These are phyloP conservation scores for Ilyonectria robusta DNA, from an alignment of 2,329 filamentous ascomycete genomes.

Conservation along the genomic window DNA sequence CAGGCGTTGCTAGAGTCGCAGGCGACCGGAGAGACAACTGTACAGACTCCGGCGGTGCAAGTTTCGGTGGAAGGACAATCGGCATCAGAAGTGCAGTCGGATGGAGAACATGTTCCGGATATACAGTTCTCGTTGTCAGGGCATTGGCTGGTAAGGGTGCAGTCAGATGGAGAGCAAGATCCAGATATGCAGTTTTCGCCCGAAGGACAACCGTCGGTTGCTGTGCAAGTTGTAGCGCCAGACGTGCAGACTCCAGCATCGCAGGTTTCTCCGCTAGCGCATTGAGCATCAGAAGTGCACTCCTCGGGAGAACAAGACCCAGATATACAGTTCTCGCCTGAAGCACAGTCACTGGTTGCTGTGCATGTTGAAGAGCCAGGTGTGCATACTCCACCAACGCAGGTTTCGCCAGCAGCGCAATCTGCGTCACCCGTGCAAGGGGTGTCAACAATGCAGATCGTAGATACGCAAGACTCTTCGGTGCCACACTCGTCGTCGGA, in stretches of 20 bases:
- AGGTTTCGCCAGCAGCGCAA: not conserved
- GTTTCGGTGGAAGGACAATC: constrained; percentile 2
- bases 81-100: not conserved
- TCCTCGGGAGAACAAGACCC: not conserved
- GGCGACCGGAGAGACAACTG: not conserved
- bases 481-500: no score
- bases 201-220: not conserved
- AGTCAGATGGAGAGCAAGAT: not conserved
- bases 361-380: not conserved
- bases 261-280: not conserved
- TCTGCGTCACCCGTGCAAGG: not conserved
- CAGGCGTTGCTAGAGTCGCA: no score
- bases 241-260: not conserved
- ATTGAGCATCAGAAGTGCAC: no score
- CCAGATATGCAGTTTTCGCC: not conserved
- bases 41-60: constrained; percentile 14
- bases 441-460: no score
- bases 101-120: not conserved
- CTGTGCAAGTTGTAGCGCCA: not conserved
- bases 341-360: not conserved
- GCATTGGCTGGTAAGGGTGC: not conserved
- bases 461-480: no score
- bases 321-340: not conserved
- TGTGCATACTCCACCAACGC: constrained; percentile 5
- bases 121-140: not conserved